Base-by-base conservation (phyloP, 345 rosid species). In the Bruguiera sexangula region DNA sequence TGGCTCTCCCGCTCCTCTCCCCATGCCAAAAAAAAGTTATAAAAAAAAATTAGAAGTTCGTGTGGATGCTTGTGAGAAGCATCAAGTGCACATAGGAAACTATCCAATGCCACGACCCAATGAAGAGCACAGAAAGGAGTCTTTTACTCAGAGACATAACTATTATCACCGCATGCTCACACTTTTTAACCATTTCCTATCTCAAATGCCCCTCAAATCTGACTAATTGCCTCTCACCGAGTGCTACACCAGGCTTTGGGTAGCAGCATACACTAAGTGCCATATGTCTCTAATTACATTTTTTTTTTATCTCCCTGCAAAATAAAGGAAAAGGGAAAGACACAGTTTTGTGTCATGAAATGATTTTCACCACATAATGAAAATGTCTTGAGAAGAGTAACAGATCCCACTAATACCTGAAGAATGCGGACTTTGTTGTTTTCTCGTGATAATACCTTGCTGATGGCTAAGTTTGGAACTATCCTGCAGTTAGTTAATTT, bases 381-480 rank as follows among this genome's bases (percentile, higher is more conserved):
- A 63, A 68, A 6, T 22, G 54, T 20, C 63, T 30, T 50, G 31
- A 57, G 43, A 36, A 24, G 15, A 21, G 8, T n/a, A 61, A 56
- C 22, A 39, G 60, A 57, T 64, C 30, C 50, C 51, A 66, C 53
- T 67, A 63, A 37, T 86, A 94, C 97, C 97, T 94, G 99, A 71
- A 89, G 82, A 82, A 94, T 87, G 70, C 96, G 90, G 20, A 94
- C 96, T 86, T 82, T 86, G 79, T 89, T 88, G 89, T 91, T 94
- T 81, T 91, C 97, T 37, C 96, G 85, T 8, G 88, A 91, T 78
- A 94, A 71, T 75, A 94, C 79, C 85, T 84, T 94, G 84, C 98
- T 86, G 74, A 94, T 94, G 34, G 95, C 97, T 80, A 94, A 81
- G 76, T 91, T 94, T 68, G 97, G 98, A 82, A 94, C 97, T 61